Evolutionary conservation across 1,139 yeast genomes (phyloP).

Genomic region (Yamadazyma epiphylla): DNA sequence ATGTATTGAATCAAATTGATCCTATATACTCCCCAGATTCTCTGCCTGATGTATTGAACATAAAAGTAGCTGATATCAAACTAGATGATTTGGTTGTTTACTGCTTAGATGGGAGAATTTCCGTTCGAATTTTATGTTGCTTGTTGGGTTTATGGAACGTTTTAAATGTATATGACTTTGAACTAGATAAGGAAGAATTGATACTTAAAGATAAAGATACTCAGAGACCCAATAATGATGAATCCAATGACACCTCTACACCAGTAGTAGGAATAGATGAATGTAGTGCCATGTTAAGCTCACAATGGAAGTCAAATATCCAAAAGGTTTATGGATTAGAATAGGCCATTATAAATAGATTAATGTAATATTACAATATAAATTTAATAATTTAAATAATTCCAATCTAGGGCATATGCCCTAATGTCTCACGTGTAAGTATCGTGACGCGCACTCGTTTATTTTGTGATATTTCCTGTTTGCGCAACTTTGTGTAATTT

Average conservation of each 20-base stretch:
- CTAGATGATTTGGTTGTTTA: constrained; percentile 13
- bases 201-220: no score
- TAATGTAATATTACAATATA: no score
- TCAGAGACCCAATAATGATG: constrained; percentile 1
- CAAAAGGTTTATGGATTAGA: constrained; percentile 25
- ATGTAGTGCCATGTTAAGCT: constrained; percentile 6
- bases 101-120: constrained; percentile 18
- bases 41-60: constrained; percentile 1
- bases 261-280: no score
- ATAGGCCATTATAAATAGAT: no score
- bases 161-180: constrained; percentile 17
- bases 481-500: constrained; percentile 1
- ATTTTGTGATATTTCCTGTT: constrained; percentile 1
- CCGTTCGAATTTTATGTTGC: constrained; percentile 28
- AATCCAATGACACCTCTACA: constrained; percentile 3
- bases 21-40: constrained; percentile 12
- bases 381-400: no score
- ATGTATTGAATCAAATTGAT: constrained; percentile 16
- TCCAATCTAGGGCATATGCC: constrained; percentile 1
- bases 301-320: constrained; percentile 16
- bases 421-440: background rate
- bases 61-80: constrained; percentile 6
- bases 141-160: constrained; percentile 34
- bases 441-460: background rate
- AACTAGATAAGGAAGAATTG: constrained; percentile 9